Evolutionary conservation across 331 rosid species (phyloP), one percentile per base, ranked within the genome.

Genomic region (Arachis monticola): DNA sequence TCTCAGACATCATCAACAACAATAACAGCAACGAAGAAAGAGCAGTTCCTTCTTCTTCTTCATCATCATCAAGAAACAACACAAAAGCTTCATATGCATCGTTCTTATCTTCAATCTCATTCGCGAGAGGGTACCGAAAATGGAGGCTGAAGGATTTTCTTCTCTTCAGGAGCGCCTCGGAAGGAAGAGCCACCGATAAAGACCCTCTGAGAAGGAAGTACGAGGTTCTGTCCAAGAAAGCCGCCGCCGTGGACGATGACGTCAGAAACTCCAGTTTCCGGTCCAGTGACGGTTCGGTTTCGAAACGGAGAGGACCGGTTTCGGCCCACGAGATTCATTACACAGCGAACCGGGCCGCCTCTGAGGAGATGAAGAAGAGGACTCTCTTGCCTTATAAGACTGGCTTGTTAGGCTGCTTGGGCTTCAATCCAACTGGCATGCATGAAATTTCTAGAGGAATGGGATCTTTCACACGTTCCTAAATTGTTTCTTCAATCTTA

Each of bases 281-380:
- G 81, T 95, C 97, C 22, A 85, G 78, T 0, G 97, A 95, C 69
- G 89, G 92, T 14, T 95, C 99, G 0, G 86, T 81, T 9, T 87
- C 88, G 0, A 84, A 85, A 64, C 72, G 99, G 79, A 83, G 90
- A 67, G 96, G 87, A 6, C 77, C 90, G 50, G 86, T 90, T 44
- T 95, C 99, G 55, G 88, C 99, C 5, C 99, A 95, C 31, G 99
- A 95, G 35, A 8, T 88, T 70, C 99, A 95, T 66, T 95, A 95
- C 74, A 95, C 95, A 2, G 51, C 73, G 78, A 95, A 95, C 88
- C 88, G 99, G 75, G 97, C 99, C 8, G 97, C 87, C 4, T 72
- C 97, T 1, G 97, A 90, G 78, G 98, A 92, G 80, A 67, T 95
- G 97, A 95, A 76, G 86, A 95, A 76, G 80, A 95, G 84, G 75